phyloP scores from a whole-genome alignment of 2,329 filamentous ascomycete genomes.

The Alternaria ethzedia region DNA sequence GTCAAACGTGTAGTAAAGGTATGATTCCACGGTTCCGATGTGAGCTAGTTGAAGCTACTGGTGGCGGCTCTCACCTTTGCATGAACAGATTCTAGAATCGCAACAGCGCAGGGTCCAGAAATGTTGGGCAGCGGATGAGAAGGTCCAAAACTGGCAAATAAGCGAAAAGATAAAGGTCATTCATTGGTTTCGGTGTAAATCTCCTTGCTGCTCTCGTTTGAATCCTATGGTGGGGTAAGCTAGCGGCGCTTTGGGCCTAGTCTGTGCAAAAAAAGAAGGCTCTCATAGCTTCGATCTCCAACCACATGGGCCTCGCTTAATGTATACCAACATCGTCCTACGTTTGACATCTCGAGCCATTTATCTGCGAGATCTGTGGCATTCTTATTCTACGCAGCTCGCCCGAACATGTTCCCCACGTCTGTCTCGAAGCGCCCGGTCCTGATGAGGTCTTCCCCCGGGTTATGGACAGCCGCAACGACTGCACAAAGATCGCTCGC shows the following conservation, averaged over 20 bases:
- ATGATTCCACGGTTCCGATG: background rate
- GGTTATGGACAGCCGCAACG: too few species aligned
- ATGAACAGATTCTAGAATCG: background rate
- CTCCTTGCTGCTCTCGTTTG: background rate
- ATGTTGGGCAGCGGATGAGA: background rate
- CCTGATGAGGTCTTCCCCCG: too few species aligned
- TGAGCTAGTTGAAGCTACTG: background rate
- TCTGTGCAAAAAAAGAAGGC: background rate
- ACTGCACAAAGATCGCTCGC: background rate
- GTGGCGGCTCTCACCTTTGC: background rate
- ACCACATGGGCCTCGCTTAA: background rate
- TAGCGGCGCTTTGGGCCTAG: background rate
- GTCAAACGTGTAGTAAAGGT: background rate
- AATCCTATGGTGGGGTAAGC: background rate
- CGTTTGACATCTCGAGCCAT: background rate
- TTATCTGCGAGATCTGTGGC: too few species aligned
- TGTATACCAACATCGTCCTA: background rate
- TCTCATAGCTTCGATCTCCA: background rate
- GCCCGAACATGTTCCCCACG: too few species aligned
- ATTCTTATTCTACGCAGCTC: too few species aligned
- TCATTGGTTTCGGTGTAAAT: background rate
- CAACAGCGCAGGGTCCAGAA: background rate
- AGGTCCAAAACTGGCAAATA: background rate
- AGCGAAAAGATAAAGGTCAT: background rate
- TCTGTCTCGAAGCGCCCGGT: too few species aligned